Base-by-base conservation (phyloP, 1,284 basidiomycete species). In the Ceratobasidium theobromae region DNA sequence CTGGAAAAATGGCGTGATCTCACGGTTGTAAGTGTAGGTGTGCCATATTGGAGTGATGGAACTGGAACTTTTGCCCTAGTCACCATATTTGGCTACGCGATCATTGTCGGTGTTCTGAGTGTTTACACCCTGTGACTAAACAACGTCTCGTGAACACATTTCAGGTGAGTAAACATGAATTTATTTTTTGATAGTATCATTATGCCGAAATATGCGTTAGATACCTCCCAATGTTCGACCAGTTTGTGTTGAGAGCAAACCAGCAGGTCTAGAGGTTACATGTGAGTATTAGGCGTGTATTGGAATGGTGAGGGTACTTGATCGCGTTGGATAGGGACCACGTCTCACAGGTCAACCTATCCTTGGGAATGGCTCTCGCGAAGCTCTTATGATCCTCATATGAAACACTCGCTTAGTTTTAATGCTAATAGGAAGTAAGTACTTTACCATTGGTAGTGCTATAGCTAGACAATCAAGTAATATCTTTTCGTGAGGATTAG, bases 41-140 rank as follows among this genome's bases (percentile, higher is more conserved):
- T 45, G 35, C 11, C 27, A 21, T 28, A 41, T 52, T 52, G 30
- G 49, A 28, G 12, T 5, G 27, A 16, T 12, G 43, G 25, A 11
- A 48, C 33, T 49, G 43, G n/a, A 67, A 28, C 27, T 23, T 33
- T 45, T 28, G 49, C 2, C 69, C 53, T 62, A 89, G 87, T 73
- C 86, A 90, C 74, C 81, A 88, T 73, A 78, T 88, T 48, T 91
- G 87, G 84, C 76, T 92, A 25, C 79, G 86, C 11, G 91, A 93
- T 74, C 95, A 98, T 73, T 99, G 96, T 74, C 84, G 95, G 33
- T 98, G 95, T 76, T 76, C 88, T 0, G 77, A 85, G 53, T 98
- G 95, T 76, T 96, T 91, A 74, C 96, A 98, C 76, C 79, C 88
- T 0, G 76, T 87, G 67, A 98, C 96, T 8, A 96, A 94, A 74